A percentile compares a stretch with the other conserved stretches of the same genome.
Evolutionary conservation across 352 stramenopile genomes (phyloP).

Genomic region (Phytophthora boehmeriae): DNA sequence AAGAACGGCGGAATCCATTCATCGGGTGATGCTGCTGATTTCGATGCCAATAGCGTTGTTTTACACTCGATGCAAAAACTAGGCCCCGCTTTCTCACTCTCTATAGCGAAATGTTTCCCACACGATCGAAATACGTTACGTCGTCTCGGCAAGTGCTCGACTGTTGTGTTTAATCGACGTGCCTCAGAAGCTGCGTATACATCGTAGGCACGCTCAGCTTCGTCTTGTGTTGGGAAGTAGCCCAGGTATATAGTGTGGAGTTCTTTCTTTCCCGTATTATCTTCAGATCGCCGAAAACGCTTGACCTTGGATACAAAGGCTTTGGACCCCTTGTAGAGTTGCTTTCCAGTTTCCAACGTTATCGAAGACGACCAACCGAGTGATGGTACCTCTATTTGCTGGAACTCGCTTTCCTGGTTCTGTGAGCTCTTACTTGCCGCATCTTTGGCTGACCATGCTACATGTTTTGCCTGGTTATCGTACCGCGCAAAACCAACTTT

Average conservation of each 20-base stretch:
- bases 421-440: neutral
- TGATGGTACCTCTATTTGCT: constrained; percentile 27
- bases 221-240: constrained; percentile 65
- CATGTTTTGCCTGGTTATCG: constrained; percentile 19
- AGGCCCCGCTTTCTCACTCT: constrained; percentile 69
- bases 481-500: constrained; percentile 55
- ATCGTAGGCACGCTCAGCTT: constrained; percentile 79
- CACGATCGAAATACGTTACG: constrained; percentile 78
- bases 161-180: constrained; percentile 66
- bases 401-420: neutral
- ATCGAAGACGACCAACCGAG: constrained; percentile 77
- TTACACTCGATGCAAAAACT: constrained; percentile 85
- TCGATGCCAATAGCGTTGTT: constrained; percentile 51
- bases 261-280: constrained; percentile 58
- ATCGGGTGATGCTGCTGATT: constrained; percentile 24
- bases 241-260: constrained; percentile 72
- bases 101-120: constrained; percentile 81
- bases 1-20: constrained; percentile 77
- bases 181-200: constrained; percentile 63
- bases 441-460: neutral
- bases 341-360: constrained; percentile 62
- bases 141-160: constrained; percentile 53
- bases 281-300: constrained; percentile 67
- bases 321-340: constrained; percentile 75
- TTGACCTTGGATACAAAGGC: constrained; percentile 77